Evolutionary conservation across 2,329 filamentous ascomycete species (phyloP).

Genomic region (Talaromyces sp.): DNA sequence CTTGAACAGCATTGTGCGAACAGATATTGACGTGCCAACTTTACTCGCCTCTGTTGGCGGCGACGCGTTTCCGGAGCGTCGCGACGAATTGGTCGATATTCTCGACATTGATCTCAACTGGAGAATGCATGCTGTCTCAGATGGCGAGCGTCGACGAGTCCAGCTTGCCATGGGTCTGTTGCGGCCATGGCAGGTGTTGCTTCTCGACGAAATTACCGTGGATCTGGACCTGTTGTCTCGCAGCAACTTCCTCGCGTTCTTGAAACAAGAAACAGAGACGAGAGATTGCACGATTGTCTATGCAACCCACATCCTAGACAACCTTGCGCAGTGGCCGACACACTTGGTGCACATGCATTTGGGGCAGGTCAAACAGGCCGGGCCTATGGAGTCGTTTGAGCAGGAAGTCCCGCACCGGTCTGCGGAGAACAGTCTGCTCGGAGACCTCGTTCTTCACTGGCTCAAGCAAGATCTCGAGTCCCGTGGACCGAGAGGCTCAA

Average conservation of each 20-base stretch:
- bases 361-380: constrained; percentile 82
- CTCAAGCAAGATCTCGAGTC: constrained; percentile 72
- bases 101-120: constrained; percentile 87
- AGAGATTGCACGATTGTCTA: constrained; percentile 90
- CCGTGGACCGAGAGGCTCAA: constrained; percentile 63
- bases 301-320: constrained; percentile 94
- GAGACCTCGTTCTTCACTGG: constrained; percentile 84
- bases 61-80: constrained; percentile 69
- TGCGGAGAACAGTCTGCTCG: constrained; percentile 73
- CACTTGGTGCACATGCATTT: constrained; percentile 95
- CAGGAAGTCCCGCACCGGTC: constrained; percentile 45
- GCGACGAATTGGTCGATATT: constrained; percentile 80
- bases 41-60: constrained; percentile 82
- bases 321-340: constrained; percentile 88
- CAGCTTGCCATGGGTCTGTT: constrained; percentile 95
- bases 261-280: constrained; percentile 78
- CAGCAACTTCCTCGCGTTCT: constrained; percentile 75
- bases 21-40: constrained; percentile 85
- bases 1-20: constrained; percentile 90
- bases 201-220: constrained; percentile 95
- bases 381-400: constrained; percentile 64
- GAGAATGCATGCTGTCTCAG: constrained; percentile 93
- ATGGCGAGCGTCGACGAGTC: constrained; percentile 84
- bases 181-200: constrained; percentile 81
- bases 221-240: constrained; percentile 85